phyloP scores from a whole-genome alignment of 208 protist genomes.

The Polymyxa betae region DNA sequence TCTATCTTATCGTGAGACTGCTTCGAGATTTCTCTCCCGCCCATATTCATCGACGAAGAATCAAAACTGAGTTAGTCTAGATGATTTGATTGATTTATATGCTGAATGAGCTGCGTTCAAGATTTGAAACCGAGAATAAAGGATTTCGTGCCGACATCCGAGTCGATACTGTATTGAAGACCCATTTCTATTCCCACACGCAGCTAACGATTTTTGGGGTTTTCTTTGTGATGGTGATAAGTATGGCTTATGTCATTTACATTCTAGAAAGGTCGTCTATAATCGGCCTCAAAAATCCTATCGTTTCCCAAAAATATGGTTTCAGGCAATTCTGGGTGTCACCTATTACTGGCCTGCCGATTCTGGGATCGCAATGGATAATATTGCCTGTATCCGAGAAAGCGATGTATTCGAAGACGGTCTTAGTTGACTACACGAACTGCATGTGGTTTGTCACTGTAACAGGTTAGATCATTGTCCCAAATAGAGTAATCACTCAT shows the following conservation, averaged over 20 bases:
- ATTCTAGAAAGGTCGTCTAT: background rate
- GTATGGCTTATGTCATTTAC: background rate
- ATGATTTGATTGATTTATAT: background rate
- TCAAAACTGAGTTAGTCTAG: background rate
- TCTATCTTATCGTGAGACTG: conserved; percentile 14
- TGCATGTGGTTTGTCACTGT: background rate
- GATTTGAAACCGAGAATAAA: background rate
- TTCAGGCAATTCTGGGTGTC: background rate
- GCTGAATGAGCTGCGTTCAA: background rate
- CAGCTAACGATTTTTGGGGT: background rate
- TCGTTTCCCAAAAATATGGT: background rate
- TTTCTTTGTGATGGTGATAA: background rate
- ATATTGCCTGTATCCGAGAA: background rate
- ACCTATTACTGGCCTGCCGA: background rate
- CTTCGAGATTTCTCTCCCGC: conserved; percentile 23
- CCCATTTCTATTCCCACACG: conserved; percentile 32
- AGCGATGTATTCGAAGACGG: background rate
- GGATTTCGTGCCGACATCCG: background rate
- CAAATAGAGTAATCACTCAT: background rate
- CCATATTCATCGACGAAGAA: background rate
- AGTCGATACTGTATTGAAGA: conserved; percentile 17
- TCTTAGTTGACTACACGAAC: conserved; percentile 12
- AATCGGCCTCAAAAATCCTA: background rate
- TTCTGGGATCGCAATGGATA: background rate
- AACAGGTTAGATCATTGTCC: background rate